phyloP scores from a whole-genome alignment of 1,284 basidiomycete genomes.

The Kwoniella shivajii region DNA sequence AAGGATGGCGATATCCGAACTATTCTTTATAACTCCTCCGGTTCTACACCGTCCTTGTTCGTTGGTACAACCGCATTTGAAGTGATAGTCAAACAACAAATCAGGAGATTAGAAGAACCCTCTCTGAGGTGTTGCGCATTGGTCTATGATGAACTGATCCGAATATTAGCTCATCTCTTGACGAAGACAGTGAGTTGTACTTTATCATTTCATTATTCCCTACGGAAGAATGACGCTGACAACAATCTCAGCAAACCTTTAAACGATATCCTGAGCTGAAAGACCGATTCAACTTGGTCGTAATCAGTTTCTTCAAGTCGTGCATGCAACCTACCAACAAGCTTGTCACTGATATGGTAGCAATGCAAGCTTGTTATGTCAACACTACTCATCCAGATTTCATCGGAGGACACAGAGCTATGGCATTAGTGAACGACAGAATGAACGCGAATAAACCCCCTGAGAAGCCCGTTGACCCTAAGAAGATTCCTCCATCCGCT shows the following conservation, averaged over 20 bases:
- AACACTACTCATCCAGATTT: constrained; percentile 99
- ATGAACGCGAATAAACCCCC: constrained; percentile 76
- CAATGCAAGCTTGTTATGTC: constrained; percentile 96
- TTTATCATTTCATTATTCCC: not conserved
- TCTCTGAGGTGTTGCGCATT: constrained; percentile 88
- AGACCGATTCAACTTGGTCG: constrained; percentile 91
- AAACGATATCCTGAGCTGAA: constrained; percentile 90
- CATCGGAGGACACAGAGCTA: constrained; percentile 94
- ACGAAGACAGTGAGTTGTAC: constrained; percentile 76
- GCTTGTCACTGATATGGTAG: constrained; percentile 87
- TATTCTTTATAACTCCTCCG: constrained; percentile 95
- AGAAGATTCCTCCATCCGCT: constrained; percentile 66
- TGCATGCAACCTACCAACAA: constrained; percentile 93
- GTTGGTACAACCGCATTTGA: constrained; percentile 96
- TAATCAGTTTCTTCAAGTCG: constrained; percentile 94
- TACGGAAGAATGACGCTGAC: not conserved
- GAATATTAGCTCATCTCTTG: constrained; percentile 88
- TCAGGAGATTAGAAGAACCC: constrained; percentile 93
- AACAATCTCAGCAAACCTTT: constrained; percentile 74
- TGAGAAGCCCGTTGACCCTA: constrained; percentile 65
- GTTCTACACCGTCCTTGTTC: constrained; percentile 93
- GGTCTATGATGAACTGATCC: constrained; percentile 94
- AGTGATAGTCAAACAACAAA: constrained; percentile 98
- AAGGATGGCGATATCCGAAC: constrained; percentile 97
- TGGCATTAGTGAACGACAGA: constrained; percentile 84